Conservation (phyloP, 768 basidiomycete species). For the Tricholoma bakamatsutake region DNA sequence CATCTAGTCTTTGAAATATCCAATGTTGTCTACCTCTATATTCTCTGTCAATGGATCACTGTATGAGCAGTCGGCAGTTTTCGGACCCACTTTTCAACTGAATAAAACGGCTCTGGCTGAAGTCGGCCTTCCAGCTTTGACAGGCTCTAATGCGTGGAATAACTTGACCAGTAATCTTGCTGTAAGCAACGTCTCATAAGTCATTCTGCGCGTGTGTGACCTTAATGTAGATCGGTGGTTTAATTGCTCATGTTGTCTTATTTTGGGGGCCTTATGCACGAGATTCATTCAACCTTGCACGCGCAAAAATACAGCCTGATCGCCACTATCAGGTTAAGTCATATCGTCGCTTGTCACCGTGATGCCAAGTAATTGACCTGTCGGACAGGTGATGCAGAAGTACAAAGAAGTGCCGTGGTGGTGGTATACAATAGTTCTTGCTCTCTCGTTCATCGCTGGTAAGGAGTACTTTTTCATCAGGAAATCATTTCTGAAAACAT, state of each 20-base stretch:
- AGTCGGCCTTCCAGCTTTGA: constrained; percentile 42
- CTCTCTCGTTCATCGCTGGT: constrained; percentile 53
- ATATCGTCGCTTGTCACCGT: neutral
- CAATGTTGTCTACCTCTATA: constrained; percentile 56
- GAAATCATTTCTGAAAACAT: neutral
- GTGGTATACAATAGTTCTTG: constrained; percentile 50
- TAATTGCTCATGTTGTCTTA: constrained; percentile 48
- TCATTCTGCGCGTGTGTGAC: neutral
- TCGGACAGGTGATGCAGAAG: constrained; percentile 43
- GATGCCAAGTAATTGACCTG: neutral
- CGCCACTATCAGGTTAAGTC: constrained; percentile 45
- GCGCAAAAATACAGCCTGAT: constrained; percentile 42
- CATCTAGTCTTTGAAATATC: constrained; percentile 43
- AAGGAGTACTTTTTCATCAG: neutral
- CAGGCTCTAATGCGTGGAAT: constrained; percentile 49
- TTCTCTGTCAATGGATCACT: constrained; percentile 49
- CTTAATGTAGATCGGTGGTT: constrained; percentile 44
- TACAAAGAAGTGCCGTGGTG: constrained; percentile 58
- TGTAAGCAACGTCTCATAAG: constrained; percentile 19
- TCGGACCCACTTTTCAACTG: constrained; percentile 43
- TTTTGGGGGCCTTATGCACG: constrained; percentile 53
- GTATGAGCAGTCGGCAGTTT: constrained; percentile 50
- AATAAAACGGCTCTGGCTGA: constrained; percentile 49
- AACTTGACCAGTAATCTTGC: constrained; percentile 44
- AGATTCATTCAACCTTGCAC: constrained; percentile 44